phyloP scores from a whole-genome alignment of 345 rosid species.

The Arabis hirsuta region DNA sequence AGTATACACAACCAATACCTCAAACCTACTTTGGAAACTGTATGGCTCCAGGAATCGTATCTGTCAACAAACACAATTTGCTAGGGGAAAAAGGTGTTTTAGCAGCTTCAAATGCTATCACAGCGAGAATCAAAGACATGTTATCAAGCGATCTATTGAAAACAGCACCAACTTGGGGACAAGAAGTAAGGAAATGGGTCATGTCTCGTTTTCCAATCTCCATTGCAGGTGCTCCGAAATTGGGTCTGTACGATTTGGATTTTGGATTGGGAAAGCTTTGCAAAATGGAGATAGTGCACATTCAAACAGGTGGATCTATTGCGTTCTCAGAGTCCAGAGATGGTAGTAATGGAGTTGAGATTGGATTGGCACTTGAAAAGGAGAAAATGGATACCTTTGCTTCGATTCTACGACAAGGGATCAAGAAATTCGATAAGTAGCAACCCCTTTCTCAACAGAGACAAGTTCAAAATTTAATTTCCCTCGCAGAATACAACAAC shows the following conservation, averaged over 20 bases:
- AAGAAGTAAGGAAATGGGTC: slow-evolving; percentile 32
- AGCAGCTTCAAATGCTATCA: slow-evolving; percentile 40
- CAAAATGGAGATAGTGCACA: slow-evolving; percentile 37
- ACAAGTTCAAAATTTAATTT: too few relatives aligned
- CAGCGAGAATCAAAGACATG: slow-evolving; percentile 28
- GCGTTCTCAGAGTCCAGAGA: slow-evolving; percentile 32
- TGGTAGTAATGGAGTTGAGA: slow-evolving; percentile 34
- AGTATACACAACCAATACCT: slow-evolving; percentile 39
- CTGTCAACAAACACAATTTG: slow-evolving; percentile 42
- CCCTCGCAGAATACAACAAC: too few relatives aligned
- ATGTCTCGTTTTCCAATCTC: slow-evolving; percentile 26
- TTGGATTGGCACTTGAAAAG: slow-evolving; percentile 30
- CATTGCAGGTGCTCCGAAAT: slow-evolving; percentile 47
- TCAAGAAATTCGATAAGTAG: background rate
- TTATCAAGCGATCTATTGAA: slow-evolving; percentile 32
- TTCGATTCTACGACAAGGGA: background rate
- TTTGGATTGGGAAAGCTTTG: slow-evolving; percentile 34
- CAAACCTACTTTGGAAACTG: slow-evolving; percentile 54
- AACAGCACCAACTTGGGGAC: slow-evolving; percentile 34
- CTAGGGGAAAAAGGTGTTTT: slow-evolving; percentile 42
- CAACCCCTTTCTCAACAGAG: background rate
- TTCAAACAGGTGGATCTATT: slow-evolving; percentile 38
- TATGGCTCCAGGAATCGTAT: slow-evolving; percentile 35
- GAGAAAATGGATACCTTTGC: slow-evolving; percentile 19
- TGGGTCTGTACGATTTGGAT: slow-evolving; percentile 34